Evolutionary conservation across 768 basidiomycete species (phyloP).

Genomic region (Nidula microcarpa): DNA sequence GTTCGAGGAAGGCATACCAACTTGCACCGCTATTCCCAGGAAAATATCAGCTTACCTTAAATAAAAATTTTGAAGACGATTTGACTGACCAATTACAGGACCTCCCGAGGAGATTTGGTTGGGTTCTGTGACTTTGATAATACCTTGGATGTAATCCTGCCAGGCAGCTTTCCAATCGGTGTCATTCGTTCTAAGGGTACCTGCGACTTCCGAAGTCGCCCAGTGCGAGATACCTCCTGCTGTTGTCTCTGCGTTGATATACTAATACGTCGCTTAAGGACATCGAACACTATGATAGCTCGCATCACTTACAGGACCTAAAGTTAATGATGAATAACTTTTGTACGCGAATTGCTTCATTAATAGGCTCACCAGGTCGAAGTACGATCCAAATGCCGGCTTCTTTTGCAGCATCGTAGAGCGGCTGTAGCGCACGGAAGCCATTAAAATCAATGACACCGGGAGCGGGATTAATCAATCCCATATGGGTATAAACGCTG

Average conservation of each 20-base stretch:
- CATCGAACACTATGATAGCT: background rate
- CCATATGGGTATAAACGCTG: conserved; percentile 83
- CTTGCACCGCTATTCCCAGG: background rate
- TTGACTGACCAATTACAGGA: conserved; percentile 62
- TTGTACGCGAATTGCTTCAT: too few species aligned
- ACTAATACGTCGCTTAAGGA: conserved; percentile 13
- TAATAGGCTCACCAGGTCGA: conserved; percentile 57
- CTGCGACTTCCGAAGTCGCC: conserved; percentile 66
- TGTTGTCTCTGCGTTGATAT: conserved; percentile 81
- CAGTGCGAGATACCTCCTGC: conserved; percentile 73
- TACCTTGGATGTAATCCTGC: conserved; percentile 65
- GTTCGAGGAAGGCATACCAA: background rate
- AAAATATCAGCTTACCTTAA: background rate
- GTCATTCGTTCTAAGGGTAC: conserved; percentile 69
- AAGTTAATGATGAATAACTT: conserved; percentile 2
- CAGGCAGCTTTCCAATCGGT: conserved; percentile 70
- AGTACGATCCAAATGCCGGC: conserved; percentile 79
- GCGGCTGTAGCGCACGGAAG: conserved; percentile 64
- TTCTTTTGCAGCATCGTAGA: conserved; percentile 71
- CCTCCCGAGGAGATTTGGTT: conserved; percentile 73
- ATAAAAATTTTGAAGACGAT: background rate
- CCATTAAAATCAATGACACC: conserved; percentile 72
- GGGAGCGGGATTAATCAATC: conserved; percentile 67
- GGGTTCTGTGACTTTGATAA: conserved; percentile 55
- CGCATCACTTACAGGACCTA: conserved; percentile 34